Conservation (phyloP, 2,329 filamentous ascomycete genomes). For the Magnaporthiopsis poae region DNA sequence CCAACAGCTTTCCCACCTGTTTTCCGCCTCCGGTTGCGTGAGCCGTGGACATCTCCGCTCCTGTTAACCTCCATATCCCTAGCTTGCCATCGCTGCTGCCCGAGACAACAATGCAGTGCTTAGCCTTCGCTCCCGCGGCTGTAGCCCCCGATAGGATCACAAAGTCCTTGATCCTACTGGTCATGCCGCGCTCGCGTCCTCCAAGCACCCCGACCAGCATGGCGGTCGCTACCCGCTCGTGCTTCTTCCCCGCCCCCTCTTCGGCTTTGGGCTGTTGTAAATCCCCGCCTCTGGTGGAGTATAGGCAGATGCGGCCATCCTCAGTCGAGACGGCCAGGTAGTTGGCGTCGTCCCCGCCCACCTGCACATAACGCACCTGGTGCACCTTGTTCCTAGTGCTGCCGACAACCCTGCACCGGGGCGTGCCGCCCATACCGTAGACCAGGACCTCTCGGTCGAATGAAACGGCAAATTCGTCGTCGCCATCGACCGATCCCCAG, state of each 20-base stretch:
- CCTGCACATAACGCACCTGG: slow-evolving; percentile 61
- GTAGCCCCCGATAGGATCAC: slow-evolving; percentile 44
- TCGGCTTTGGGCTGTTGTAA: slow-evolving; percentile 22
- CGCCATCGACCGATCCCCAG: slow-evolving; percentile 62
- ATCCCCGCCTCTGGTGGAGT: slow-evolving; percentile 52
- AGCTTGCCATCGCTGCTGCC: slow-evolving; percentile 78
- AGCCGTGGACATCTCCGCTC: not conserved
- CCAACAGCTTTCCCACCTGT: slow-evolving; percentile 56
- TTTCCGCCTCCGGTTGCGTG: not conserved
- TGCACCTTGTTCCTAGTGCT: slow-evolving; percentile 69
- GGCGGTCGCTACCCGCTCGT: slow-evolving; percentile 41
- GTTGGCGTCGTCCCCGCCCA: slow-evolving; percentile 27
- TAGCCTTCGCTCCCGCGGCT: slow-evolving; percentile 31
- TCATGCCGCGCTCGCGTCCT: slow-evolving; percentile 57
- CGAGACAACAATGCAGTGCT: slow-evolving; percentile 48
- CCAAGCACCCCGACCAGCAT: slow-evolving; percentile 68
- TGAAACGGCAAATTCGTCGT: slow-evolving; percentile 74
- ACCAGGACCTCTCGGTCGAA: slow-evolving; percentile 80
- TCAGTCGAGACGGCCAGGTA: slow-evolving; percentile 76
- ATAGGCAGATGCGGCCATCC: slow-evolving; percentile 79
- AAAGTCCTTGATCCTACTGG: slow-evolving; percentile 80
- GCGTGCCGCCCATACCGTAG: slow-evolving; percentile 79
- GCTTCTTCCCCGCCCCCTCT: slow-evolving; percentile 10
- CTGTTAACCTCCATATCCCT: slow-evolving; percentile 59
- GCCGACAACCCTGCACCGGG: slow-evolving; percentile 63